These are phyloP conservation scores for Penicillium verhagenii DNA, from an alignment of 495 filamentous ascomycete species.

Conservation along the genomic window DNA sequence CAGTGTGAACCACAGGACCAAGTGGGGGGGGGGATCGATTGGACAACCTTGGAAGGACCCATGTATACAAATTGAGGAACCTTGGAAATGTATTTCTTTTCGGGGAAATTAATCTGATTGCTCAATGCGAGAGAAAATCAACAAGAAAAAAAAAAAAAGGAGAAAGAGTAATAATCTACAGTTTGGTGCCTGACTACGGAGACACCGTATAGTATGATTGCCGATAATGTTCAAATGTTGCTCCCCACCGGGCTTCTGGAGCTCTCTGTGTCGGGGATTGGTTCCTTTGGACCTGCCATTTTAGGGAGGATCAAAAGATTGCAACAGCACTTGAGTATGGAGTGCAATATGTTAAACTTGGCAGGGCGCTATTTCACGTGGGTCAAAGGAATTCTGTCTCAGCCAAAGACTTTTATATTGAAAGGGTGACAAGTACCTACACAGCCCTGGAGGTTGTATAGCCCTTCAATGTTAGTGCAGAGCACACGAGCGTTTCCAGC, in stretches of 20 bases:
- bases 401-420: background rate
- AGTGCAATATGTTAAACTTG: background rate
- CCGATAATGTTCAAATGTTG: no score
- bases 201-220: background rate
- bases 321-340: no score
- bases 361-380: background rate
- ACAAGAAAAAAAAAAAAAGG: no score
- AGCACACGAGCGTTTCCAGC: constrained; percentile 4
- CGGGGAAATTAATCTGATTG: constrained; percentile 16
- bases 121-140: background rate
- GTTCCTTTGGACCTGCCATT: background rate
- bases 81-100: constrained; percentile 11
- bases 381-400: background rate
- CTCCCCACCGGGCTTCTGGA: constrained; percentile 1
- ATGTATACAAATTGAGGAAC: constrained; percentile 8
- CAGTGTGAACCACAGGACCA: constrained; percentile 9
- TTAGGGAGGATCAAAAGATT: background rate
- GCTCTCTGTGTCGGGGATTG: background rate
- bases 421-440: background rate
- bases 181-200: constrained; percentile 18
- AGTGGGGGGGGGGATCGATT: constrained; percentile 1
- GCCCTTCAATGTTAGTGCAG: background rate
- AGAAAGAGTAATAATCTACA: no score
- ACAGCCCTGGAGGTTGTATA: no score
- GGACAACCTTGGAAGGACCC: constrained; percentile 15